Evolutionary conservation across 345 rosid species (phyloP).

Genomic region (Geranium rotundifolium): DNA sequence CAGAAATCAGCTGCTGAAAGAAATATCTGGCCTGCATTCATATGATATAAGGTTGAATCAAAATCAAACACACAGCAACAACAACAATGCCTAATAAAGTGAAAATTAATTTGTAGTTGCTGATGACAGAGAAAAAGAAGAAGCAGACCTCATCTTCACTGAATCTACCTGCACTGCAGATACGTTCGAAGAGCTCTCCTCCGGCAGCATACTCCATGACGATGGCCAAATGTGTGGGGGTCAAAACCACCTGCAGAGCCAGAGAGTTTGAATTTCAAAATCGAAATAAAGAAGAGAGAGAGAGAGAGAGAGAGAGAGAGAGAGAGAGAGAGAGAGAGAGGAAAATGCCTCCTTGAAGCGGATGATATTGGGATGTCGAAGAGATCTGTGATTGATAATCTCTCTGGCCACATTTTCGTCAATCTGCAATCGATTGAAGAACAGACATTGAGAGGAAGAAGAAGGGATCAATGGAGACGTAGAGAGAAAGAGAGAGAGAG

Average conservation of each 20-base stretch:
- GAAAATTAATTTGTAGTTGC: neutral
- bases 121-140: neutral
- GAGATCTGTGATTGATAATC: constrained; percentile 91
- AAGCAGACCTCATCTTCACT: constrained; percentile 78
- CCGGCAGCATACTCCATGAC: constrained; percentile 94
- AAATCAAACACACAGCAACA: neutral
- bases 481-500: neutral
- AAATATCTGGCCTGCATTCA: constrained; percentile 69
- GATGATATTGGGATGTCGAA: constrained; percentile 81
- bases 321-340: neutral
- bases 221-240: constrained; percentile 79
- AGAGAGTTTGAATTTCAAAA: constrained; percentile 1
- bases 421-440: constrained; percentile 31
- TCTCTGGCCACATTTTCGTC: constrained; percentile 95
- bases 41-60: neutral
- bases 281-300: neutral
- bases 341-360: constrained; percentile 65
- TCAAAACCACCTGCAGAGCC: constrained; percentile 53
- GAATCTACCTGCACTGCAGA: constrained; percentile 85
- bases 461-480: neutral
- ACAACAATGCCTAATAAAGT: neutral
- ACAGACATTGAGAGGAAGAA: neutral
- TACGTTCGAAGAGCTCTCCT: constrained; percentile 84
- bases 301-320: neutral
- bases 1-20: constrained; percentile 86